These are phyloP conservation scores for Yamadazyma scolyti DNA, from an alignment of 805 yeast genomes.

Conservation along the genomic window DNA sequence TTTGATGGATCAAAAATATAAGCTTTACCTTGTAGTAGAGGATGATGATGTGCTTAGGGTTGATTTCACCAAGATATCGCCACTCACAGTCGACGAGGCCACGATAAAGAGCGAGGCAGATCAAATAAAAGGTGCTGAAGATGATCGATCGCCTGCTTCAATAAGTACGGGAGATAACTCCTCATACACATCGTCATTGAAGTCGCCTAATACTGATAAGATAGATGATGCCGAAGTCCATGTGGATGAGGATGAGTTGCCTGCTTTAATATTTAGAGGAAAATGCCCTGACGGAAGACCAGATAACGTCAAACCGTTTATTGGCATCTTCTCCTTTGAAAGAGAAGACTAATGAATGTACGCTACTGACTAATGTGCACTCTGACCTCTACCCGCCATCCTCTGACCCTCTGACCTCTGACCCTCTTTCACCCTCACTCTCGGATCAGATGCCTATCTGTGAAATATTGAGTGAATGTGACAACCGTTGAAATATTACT, in stretches of 20 bases:
- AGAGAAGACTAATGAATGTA: constrained; percentile 30
- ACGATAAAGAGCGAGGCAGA: constrained; percentile 1
- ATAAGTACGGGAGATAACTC: constrained; percentile 11
- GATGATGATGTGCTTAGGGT: constrained; percentile 44
- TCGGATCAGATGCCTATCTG: too few relatives aligned
- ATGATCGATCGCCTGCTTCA: constrained; percentile 10
- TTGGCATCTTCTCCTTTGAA: constrained; percentile 53
- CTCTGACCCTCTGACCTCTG: too few relatives aligned
- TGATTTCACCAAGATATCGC: constrained; percentile 48
- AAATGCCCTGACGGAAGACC: constrained; percentile 52
- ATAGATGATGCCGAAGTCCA: constrained; percentile 20
- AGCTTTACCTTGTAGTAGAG: constrained; percentile 46
- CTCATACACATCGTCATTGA: constrained; percentile 11
- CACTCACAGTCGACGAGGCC: too few relatives aligned
- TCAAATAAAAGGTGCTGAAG: constrained; percentile 1
- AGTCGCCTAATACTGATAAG: constrained; percentile 8
- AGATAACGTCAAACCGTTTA: constrained; percentile 49
- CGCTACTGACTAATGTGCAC: too few relatives aligned
- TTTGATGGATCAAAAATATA: constrained; percentile 44
- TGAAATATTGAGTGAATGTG: too few relatives aligned
- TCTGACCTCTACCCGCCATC: too few relatives aligned
- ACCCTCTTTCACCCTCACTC: too few relatives aligned
- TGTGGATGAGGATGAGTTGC: constrained; percentile 35
- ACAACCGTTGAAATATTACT: too few relatives aligned
- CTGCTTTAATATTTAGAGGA: constrained; percentile 48